phyloP scores from a whole-genome alignment of 129 eudicot genomes.

The Calendula officinalis region DNA sequence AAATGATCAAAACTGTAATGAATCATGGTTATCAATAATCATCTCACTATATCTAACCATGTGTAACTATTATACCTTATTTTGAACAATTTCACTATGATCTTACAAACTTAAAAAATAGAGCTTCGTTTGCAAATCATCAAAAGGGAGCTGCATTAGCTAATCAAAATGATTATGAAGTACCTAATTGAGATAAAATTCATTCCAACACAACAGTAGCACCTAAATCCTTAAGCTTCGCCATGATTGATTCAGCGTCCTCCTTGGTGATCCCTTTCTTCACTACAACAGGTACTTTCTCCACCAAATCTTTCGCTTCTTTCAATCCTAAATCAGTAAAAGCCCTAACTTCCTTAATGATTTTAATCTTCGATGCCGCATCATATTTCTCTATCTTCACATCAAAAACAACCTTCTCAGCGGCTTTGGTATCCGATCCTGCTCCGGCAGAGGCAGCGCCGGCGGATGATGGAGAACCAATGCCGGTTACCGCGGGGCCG shows the following conservation, averaged over 20 bases:
- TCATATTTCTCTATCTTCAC: conserved; percentile 73
- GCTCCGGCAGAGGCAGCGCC: conserved; percentile 26
- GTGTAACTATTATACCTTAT: too few species aligned
- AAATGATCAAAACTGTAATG: too few species aligned
- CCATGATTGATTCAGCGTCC: conserved; percentile 60
- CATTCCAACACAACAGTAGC: conserved; percentile 73
- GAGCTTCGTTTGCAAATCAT: too few species aligned
- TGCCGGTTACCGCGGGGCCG: conserved; percentile 59
- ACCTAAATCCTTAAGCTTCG: conserved; percentile 71
- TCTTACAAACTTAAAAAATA: too few species aligned
- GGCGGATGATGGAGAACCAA: conserved; percentile 33
- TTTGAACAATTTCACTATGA: too few species aligned
- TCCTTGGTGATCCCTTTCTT: conserved; percentile 77
- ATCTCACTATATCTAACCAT: too few species aligned
- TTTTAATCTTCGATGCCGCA: conserved; percentile 67
- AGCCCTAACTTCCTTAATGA: conserved; percentile 74
- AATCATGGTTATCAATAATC: too few species aligned
- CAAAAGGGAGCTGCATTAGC: too few species aligned
- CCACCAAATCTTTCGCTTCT: conserved; percentile 89
- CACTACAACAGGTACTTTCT: conserved; percentile 65
- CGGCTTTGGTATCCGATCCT: conserved; percentile 28
- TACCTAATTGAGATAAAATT: neutral
- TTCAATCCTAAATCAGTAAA: conserved; percentile 76
- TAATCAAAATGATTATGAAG: neutral
- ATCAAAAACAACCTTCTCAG: conserved; percentile 63